Base-by-base conservation (phyloP, 1,284 basidiomycete species). In the Cryptococcus jaspeensis region DNA sequence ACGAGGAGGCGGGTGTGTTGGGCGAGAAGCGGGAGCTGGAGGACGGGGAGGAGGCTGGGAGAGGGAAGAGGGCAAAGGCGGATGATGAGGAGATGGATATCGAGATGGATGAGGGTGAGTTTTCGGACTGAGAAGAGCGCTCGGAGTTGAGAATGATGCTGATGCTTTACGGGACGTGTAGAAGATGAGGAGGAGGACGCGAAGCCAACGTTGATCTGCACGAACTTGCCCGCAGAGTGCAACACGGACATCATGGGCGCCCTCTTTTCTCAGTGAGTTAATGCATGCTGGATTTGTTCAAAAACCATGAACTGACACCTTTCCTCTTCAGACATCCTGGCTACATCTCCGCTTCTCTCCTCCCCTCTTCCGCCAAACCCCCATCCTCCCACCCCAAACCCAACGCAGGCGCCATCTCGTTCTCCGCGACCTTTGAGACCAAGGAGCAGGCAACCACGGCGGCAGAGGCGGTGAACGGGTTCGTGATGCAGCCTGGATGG, bases 1-100 rank as follows among this genome's bases (percentile, higher is more conserved):
- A 75, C 53, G 73, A 88, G 50, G 87, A 85, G 52, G 85, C 83
- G 58, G 72, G 58, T n/a, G 18, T 57, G 6, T 55, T 63, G 49
- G 68, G 65, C 75, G 62, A 70, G 61, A 73, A 70, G 54, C 78
- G 80, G 18, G 83, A 83, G 41, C 82, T 78, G 56, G 84, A 86
- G 59, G 71, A 89, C 72, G 88, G 84, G 66, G 78, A 81, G 37
- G 69, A 60, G 40, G 53, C 38, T 58, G 63, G 56, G 37, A 66
- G 55, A n/a, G 67, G 70, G 9, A 78, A 74, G 65, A 60, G 65
- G 41, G 55, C 40, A 16, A 71, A 65, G 58, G 64, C 57, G 8
- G 65, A 58, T 20, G 65, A 61, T 9, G 69, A 61, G 46, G 75
- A 74, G 60, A 73, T 75, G 68, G 73, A 75, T 61, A 75, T 76